Evolutionary conservation across 306 rosid genomes (phyloP), one percentile per base, ranked within the genome.

Genomic region (Macrotyloma uniflorum): DNA sequence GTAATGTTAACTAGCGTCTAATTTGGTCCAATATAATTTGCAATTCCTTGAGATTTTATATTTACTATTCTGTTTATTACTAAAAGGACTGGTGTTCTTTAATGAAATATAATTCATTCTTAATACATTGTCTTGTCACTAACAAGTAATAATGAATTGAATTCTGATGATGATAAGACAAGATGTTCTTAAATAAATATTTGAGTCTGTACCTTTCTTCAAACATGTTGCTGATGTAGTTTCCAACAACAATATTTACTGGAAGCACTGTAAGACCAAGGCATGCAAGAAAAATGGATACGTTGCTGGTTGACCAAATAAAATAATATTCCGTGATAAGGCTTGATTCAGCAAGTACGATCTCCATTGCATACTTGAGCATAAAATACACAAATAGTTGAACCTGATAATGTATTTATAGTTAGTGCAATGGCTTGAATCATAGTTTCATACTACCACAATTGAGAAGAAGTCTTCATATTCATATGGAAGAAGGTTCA

Each of bases 221-320:
- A 76, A 95, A 92, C 80, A 90, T 86, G 86, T 95, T 95, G 90
- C 91, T 88, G 68, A 95, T 88, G 88, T 88, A 92, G 87, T 77
- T 89, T 84, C 98, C 98, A 16, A 95, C 89, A 50, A 88, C 43
- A 24, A 92, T 85, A 82, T 92, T 95, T 16, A 95, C 93, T 0
- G 98, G 98, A 82, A 95, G 98, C 67, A 95, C 98, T 0, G 98
- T 95, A 3, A 95, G 91, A 59, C 98, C 98, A 79, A 95, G 84
- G 74, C 90, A 92, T 28, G 93, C 95, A 57, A 95, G 98, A 70
- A 95, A 95, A 82, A 89, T 89, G 46, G 98, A 96, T 7, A 95
- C 98, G 13, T 75, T 79, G 85, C 93, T 89, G 11, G 97, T 95
- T 84, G 95, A 88, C 98, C 98, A 95, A 43, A 79, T 16, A 32